Base-by-base conservation (phyloP, 345 rosid genomes). In the Gossypium australe region DNA sequence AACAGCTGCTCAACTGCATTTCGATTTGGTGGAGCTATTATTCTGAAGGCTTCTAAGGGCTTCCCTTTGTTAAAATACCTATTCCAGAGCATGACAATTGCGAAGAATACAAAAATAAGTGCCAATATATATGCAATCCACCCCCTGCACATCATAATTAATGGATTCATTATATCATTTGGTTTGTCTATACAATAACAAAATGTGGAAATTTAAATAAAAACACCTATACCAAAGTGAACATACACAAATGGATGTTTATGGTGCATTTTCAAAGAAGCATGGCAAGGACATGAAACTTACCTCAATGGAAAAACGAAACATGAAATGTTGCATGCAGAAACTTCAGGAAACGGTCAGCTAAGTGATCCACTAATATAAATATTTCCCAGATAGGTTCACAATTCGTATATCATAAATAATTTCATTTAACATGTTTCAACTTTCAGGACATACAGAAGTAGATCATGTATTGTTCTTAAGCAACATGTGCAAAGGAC, bases 1-100 rank as follows among this genome's bases (percentile, higher is more conserved):
- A 92, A 81, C 73, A 94, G 85, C 86, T 92, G 97, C 90, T 91
- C 97, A 11, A 94, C 93, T n/a, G 97, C 91, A 74, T 89, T 94
- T 76, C 88, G 85, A 81, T 78, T 85, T 6, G 95, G 94, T 22
- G 97, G 97, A 70, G 87, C 82, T 43, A 67, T 83, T 44, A 92
- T 89, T 84, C 78, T 80, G 79, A 90, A 85, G 47, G 92, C 87
- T 75, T 87, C 88, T 25, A 87, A 78, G 41, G 90, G 81, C 71
- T 80, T 82, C 79, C 87, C 88, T 82, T 71, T 84, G 76, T 82
- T 79, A 69, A 86, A 78, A 70, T 85, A 80, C 80, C 86, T 82
- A n/a, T 84, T 82, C 86, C 90, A 86, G 61, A 92, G 79, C 97
- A 94, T 90, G 67, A 82, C 22, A 67, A 87, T 67, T 44, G 97